phyloP scores from a whole-genome alignment of 2,329 filamentous ascomycete species.

The Venturiaceae sp. region DNA sequence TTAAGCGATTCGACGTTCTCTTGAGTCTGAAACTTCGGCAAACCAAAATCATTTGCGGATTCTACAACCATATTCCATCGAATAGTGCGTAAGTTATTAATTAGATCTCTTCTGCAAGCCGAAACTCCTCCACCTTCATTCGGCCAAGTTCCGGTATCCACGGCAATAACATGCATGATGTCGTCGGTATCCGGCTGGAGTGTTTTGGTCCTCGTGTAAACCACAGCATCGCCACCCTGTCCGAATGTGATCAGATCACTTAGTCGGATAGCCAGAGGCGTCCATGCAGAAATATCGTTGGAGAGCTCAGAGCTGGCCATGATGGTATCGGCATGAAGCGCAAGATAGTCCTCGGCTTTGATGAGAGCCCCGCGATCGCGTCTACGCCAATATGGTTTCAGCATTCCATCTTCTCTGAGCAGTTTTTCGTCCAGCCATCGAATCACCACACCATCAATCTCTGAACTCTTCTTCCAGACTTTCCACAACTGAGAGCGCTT shows the following conservation, averaged over 20 bases:
- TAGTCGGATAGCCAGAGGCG: conserved; percentile 39
- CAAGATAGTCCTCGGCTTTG: conserved; percentile 27
- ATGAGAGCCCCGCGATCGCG: conserved; percentile 25
- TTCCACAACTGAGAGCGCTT: conserved; percentile 29
- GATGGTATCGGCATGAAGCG: conserved; percentile 36
- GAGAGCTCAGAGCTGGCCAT: conserved; percentile 43
- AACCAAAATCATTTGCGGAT: conserved; percentile 31
- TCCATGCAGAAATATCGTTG: conserved; percentile 43
- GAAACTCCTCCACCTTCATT: conserved; percentile 33
- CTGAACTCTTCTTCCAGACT: conserved; percentile 27
- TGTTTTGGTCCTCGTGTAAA: conserved; percentile 38
- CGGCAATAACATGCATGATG: conserved; percentile 28
- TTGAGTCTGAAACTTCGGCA: conserved; percentile 33
- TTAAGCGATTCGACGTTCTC: conserved; percentile 33
- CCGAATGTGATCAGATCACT: conserved; percentile 43
- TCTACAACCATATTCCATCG: conserved; percentile 34
- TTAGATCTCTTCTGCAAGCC: conserved; percentile 30
- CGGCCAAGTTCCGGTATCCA: conserved; percentile 33
- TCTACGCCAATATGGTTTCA: conserved; percentile 26
- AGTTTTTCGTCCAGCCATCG: conserved; percentile 29
- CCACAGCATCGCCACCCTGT: conserved; percentile 42
- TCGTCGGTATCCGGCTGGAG: conserved; percentile 32
- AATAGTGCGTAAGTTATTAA: conserved; percentile 32
- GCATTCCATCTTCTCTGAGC: conserved; percentile 23
- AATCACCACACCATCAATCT: conserved; percentile 28